phyloP scores from a whole-genome alignment of 176 grass and related monocot genomes.

The Bromus sterilis region DNA sequence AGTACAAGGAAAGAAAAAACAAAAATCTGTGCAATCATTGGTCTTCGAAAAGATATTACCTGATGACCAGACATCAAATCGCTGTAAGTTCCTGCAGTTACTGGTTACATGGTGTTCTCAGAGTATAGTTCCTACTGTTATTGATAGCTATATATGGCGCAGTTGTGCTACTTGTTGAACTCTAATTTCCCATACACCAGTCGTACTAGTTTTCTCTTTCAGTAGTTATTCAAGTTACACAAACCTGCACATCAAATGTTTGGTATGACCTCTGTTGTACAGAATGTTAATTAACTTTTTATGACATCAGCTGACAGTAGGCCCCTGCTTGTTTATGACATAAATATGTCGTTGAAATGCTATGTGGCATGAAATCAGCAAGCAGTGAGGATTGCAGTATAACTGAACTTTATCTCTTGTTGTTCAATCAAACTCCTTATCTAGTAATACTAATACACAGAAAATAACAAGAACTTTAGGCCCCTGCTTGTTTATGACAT shows the following conservation, averaged over 20 bases:
- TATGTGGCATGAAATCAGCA: background rate
- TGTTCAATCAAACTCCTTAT: background rate
- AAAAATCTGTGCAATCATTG: background rate
- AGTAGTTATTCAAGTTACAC: background rate
- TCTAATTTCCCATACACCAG: background rate
- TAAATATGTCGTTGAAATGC: background rate
- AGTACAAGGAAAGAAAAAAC: slow-evolving; percentile 9
- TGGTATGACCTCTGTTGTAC: background rate
- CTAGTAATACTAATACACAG: too few relatives aligned
- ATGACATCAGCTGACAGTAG: background rate
- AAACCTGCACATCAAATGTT: background rate
- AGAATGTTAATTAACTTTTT: background rate
- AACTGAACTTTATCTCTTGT: background rate
- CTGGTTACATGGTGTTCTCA: background rate
- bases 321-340: background rate
- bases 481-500: background rate
- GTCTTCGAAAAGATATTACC: slow-evolving; percentile 11
- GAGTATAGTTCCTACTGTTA: background rate
- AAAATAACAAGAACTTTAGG: too few relatives aligned
- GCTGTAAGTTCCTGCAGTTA: slow-evolving; percentile 26
- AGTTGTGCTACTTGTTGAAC: background rate
- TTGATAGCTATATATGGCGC: background rate
- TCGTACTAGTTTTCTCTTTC: background rate
- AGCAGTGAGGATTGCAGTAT: background rate
- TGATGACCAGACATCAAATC: slow-evolving; percentile 8